phyloP scores from a whole-genome alignment of 805 yeast species.

The Candida saitoana region DNA sequence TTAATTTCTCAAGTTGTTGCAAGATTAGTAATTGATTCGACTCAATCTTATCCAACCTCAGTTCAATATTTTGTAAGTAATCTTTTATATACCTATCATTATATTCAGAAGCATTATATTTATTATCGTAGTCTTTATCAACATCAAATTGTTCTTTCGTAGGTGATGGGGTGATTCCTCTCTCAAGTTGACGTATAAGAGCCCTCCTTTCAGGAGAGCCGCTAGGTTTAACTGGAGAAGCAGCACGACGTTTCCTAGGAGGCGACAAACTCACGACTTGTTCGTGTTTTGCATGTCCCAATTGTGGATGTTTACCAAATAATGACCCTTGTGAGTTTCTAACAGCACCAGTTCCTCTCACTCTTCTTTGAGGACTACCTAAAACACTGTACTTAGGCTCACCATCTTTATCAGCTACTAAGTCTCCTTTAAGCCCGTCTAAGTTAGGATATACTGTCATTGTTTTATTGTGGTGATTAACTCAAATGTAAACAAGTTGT shows the following conservation, averaged over 20 bases:
- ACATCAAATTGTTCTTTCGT: background rate
- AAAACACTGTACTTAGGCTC: background rate
- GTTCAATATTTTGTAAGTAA: background rate
- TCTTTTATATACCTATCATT: too few relatives aligned
- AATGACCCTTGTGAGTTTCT: background rate
- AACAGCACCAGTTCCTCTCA: background rate
- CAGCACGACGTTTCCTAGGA: constrained; percentile 5
- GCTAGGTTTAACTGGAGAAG: constrained; percentile 23
- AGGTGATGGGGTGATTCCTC: constrained; percentile 5
- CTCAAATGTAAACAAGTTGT: background rate
- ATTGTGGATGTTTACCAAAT: background rate
- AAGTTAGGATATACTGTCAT: background rate
- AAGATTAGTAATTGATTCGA: background rate
- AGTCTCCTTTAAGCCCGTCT: background rate
- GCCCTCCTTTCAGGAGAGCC: constrained; percentile 34
- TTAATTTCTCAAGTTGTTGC: background rate
- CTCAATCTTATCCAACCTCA: background rate
- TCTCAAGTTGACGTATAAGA: constrained; percentile 26
- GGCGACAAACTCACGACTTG: constrained; percentile 1
- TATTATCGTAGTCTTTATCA: constrained; percentile 1
- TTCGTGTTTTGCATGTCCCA: background rate
- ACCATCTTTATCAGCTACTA: background rate
- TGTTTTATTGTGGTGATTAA: too few relatives aligned
- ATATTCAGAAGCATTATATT: too few relatives aligned
- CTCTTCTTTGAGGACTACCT: background rate